Conservation (phyloP, 192 early-diverging fungal species). For the Backusella australiensis region DNA sequence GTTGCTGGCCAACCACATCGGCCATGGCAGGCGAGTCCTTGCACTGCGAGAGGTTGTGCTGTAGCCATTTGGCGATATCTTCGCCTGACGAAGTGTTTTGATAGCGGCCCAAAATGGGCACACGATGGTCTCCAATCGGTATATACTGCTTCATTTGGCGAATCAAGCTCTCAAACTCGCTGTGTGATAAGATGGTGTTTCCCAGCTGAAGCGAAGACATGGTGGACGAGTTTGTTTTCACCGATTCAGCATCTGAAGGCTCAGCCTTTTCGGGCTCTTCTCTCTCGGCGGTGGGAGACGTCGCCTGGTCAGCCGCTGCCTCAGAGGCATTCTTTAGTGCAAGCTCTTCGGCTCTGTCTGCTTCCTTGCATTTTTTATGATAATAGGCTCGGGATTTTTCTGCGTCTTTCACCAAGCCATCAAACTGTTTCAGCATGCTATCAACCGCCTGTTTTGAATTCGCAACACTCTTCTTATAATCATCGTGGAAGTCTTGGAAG, state of each 20-base stretch:
- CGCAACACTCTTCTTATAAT: slow-evolving; percentile 34
- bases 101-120: slow-evolving; percentile 66
- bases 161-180: slow-evolving; percentile 22
- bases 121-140: slow-evolving; percentile 60
- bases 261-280: background rate
- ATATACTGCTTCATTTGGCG: slow-evolving; percentile 61
- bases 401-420: slow-evolving; percentile 41
- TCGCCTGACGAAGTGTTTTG: slow-evolving; percentile 63
- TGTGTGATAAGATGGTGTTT: slow-evolving; percentile 9
- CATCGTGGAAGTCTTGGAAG: slow-evolving; percentile 41
- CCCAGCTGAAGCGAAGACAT: slow-evolving; percentile 17
- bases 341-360: slow-evolving; percentile 59
- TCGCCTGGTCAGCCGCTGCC: background rate
- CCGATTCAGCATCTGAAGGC: background rate
- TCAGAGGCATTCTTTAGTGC: slow-evolving; percentile 17
- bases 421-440: slow-evolving; percentile 47
- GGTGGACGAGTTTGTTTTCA: background rate
- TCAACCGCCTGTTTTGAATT: slow-evolving; percentile 47
- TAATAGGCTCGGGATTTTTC: slow-evolving; percentile 43
- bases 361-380: slow-evolving; percentile 53
- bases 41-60: slow-evolving; percentile 58
- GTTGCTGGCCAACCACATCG: slow-evolving; percentile 66
- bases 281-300: background rate
- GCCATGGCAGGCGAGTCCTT: slow-evolving; percentile 60
- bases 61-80: slow-evolving; percentile 71